Evolutionary conservation across 2,329 filamentous ascomycete genomes (phyloP), one percentile per base, ranked within the genome.

Genomic region (Ilyonectria robusta): DNA sequence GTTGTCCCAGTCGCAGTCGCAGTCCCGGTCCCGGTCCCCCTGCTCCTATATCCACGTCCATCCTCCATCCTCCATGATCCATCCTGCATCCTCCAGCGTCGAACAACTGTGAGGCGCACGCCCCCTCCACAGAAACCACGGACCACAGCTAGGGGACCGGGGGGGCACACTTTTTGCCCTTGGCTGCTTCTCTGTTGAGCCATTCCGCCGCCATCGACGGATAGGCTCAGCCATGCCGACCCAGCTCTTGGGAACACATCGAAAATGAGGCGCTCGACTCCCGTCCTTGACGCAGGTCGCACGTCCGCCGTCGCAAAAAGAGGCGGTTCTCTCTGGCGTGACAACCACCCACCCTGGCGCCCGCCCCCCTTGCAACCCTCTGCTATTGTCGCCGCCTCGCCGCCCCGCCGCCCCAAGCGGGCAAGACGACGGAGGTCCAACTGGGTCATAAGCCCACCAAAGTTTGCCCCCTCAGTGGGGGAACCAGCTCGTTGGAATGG

Each of bases 211-310:
- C 76, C 76, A 78, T 78, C 62, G 61, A 75, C 76, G 76, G 76
- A 77, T 77, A 78, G 71, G 74, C 70, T 76, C 75, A 78, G 77
- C 76, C 75, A 78, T 77, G 74, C 74, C 74, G 76, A 77, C 76
- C 76, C 75, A 78, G 58, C 64, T 69, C 68, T 67, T 76, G 76
- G 76, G 74, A 74, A 75, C 75, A 65, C 73, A 70, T 72, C 67
- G 47, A 71, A 65, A 71, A 72, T 55, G 75, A 75, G 75, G 74
- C 73, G 72, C 73, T 70, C 67, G 67, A 73, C 69, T 75, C 72
- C 72, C 72, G 66, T 64, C 73, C 26, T 67, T 59, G 59, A 73
- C 67, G 65, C 70, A 73, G 65, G 71, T 71, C 72, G 71, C 63
- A 54, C 40, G 33, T 59, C 59, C 59, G 55, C 31, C 48, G 33